A percentile compares a stretch with the other conserved stretches of the same genome.
Evolutionary conservation across 1,139 yeast species (phyloP).

Genomic region (Diutina sp.): DNA sequence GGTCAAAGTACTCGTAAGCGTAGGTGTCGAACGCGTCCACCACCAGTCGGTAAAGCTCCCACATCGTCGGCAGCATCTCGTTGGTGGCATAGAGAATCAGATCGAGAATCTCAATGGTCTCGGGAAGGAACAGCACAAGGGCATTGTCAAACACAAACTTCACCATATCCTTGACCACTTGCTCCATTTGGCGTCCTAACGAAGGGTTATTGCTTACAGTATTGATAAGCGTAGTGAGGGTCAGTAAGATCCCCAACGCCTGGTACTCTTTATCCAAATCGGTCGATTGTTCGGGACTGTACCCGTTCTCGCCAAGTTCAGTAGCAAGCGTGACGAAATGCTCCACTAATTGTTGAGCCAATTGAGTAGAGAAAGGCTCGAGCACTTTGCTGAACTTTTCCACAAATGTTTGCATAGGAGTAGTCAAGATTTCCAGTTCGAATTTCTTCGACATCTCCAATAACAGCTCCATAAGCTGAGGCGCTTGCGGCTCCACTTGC

Average conservation of each 20-base stretch:
- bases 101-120: conserved; percentile 37
- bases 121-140: conserved; percentile 32
- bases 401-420: conserved; percentile 45
- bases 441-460: conserved; percentile 36
- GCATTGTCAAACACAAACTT: conserved; percentile 36
- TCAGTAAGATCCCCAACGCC: conserved; percentile 37
- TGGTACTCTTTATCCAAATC: conserved; percentile 39
- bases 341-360: conserved; percentile 31
- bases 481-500: conserved; percentile 34
- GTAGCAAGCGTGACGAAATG: conserved; percentile 34
- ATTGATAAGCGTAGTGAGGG: conserved; percentile 38
- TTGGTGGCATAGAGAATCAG: conserved; percentile 30
- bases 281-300: conserved; percentile 8
- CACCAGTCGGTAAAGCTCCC: conserved; percentile 31
- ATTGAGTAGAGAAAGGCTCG: conserved; percentile 43
- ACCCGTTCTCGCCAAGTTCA: conserved; percentile 25
- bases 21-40: conserved; percentile 38
- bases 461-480: conserved; percentile 39
- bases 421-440: conserved; percentile 41
- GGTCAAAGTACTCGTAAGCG: conserved; percentile 39
- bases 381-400: conserved; percentile 38
- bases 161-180: conserved; percentile 26
- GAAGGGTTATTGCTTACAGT: conserved; percentile 38
- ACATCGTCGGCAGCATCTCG: conserved; percentile 29
- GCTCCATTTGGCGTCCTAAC: conserved; percentile 28